Percentiles rank a stretch among this genome's conserved stretches.
Evolutionary conservation across 2,329 filamentous ascomycete genomes (phyloP).

Genomic region (Rutstroemia sp.): DNA sequence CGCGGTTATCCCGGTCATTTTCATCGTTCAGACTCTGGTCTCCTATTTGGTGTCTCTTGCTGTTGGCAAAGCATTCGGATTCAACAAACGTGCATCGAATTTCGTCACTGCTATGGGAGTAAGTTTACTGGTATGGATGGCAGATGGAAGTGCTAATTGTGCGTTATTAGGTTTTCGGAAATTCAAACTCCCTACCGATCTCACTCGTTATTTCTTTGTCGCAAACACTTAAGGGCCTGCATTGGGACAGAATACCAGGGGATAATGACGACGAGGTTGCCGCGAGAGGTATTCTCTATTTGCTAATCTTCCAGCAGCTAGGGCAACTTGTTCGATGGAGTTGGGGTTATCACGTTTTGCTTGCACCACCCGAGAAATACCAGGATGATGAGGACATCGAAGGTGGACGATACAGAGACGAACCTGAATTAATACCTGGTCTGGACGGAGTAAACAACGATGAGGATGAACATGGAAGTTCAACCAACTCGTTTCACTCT

Average conservation of each 20-base stretch:
- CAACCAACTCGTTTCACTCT: constrained; percentile 26
- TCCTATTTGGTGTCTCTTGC: constrained; percentile 71
- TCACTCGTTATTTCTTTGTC: constrained; percentile 91
- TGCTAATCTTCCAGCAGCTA: constrained; percentile 95
- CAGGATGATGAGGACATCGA: constrained; percentile 39
- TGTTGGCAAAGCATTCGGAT: constrained; percentile 69
- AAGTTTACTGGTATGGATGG: constrained; percentile 25
- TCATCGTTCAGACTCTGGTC: constrained; percentile 76
- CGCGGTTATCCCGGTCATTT: constrained; percentile 92
- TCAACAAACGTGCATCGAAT: constrained; percentile 80
- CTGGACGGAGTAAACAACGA: constrained; percentile 32
- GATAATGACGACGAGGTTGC: constrained; percentile 95
- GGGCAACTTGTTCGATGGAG: constrained; percentile 95
- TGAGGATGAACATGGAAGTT: constrained; percentile 13
- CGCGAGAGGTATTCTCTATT: constrained; percentile 87
- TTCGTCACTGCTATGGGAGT: constrained; percentile 95
- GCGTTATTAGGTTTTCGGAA: constrained; percentile 68
- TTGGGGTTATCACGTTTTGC: constrained; percentile 91
- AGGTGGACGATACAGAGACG: constrained; percentile 51
- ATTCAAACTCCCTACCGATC: constrained; percentile 95
- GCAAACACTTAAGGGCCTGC: constrained; percentile 82
- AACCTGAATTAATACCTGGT: constrained; percentile 41
- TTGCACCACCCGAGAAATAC: constrained; percentile 76
- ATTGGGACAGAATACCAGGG: constrained; percentile 85
- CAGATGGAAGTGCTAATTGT: constrained; percentile 10